Evolutionary conservation across 1,284 basidiomycete species (phyloP).

Genomic region (Ustilago nuda): DNA sequence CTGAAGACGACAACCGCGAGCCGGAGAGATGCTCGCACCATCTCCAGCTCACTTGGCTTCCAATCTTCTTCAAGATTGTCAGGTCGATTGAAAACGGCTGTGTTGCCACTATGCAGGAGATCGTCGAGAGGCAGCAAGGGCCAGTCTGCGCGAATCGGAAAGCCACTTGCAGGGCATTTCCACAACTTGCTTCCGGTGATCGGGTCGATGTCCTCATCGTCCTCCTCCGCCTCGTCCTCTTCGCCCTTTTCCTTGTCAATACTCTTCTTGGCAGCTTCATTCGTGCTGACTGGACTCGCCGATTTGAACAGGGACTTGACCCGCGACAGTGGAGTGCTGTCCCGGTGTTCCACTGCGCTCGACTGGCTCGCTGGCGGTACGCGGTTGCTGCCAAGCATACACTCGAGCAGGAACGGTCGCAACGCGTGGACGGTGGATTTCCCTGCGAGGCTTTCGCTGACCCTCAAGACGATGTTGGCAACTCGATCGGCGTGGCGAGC

Average conservation of each 20-base stretch:
- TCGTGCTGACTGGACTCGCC: conserved; percentile 2
- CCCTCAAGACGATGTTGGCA: conserved; percentile 19
- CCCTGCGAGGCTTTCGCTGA: conserved; percentile 8
- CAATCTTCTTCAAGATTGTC: conserved; percentile 80
- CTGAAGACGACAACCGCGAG: conserved; percentile 72
- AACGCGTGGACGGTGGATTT: conserved; percentile 5
- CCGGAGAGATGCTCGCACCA: conserved; percentile 78
- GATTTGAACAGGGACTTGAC: conserved; percentile 24
- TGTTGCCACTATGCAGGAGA: conserved; percentile 73
- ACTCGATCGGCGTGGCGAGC: conserved; percentile 20
- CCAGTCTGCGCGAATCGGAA: conserved; percentile 82
- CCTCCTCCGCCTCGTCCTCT: conserved; percentile 35
- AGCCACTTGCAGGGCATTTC: conserved; percentile 70
- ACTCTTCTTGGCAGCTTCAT: conserved; percentile 32
- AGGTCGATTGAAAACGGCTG: conserved; percentile 73
- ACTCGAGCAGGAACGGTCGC: conserved; percentile 32
- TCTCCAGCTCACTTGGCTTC: conserved; percentile 83
- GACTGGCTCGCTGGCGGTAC: conserved; percentile 6
- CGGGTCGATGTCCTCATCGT: conserved; percentile 52
- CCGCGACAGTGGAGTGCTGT: conserved; percentile 23
- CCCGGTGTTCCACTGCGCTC: conserved; percentile 4
- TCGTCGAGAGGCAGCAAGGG: conserved; percentile 80
- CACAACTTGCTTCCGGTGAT: conserved; percentile 70
- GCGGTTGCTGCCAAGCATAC: conserved; percentile 19
- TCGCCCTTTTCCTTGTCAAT: conserved; percentile 59